phyloP scores from a whole-genome alignment of 768 basidiomycete genomes.

The Lentinula lateritia region DNA sequence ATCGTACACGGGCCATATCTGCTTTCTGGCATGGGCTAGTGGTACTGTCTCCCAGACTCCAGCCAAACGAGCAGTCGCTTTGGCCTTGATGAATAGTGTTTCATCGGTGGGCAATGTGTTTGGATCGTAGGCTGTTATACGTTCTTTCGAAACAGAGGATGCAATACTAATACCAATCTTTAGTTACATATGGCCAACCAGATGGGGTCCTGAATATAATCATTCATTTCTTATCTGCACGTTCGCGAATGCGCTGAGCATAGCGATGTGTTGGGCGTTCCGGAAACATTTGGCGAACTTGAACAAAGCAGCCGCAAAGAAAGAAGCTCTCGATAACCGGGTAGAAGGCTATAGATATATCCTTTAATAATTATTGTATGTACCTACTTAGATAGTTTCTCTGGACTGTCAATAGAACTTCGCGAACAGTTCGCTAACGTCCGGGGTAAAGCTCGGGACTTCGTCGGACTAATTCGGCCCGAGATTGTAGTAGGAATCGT shows the following conservation, averaged over 20 bases:
- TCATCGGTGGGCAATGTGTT: slow-evolving; percentile 80
- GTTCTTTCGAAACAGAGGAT: not conserved
- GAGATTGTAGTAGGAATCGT: not conserved
- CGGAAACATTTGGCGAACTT: slow-evolving; percentile 34
- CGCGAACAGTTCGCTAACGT: not conserved
- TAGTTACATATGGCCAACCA: slow-evolving; percentile 58
- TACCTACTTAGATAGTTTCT: not conserved
- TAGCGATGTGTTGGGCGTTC: slow-evolving; percentile 47
- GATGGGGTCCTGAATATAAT: slow-evolving; percentile 68
- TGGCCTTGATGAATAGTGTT: slow-evolving; percentile 79
- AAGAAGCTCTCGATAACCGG: slow-evolving; percentile 28
- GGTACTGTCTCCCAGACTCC: slow-evolving; percentile 56
- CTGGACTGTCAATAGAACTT: not conserved
- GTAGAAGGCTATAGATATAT: slow-evolving; percentile 41
- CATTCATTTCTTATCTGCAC: slow-evolving; percentile 74
- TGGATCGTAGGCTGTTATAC: slow-evolving; percentile 57
- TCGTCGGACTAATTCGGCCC: not conserved
- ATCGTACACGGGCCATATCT: slow-evolving; percentile 67
- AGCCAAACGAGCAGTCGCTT: slow-evolving; percentile 83
- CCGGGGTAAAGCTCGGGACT: not conserved
- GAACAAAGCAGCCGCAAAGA: slow-evolving; percentile 33
- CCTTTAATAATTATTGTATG: slow-evolving; percentile 21
- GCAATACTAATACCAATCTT: not conserved
- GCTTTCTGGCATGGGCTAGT: slow-evolving; percentile 51
- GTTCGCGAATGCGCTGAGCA: slow-evolving; percentile 42